Conservation (phyloP, 2,329 filamentous ascomycete species). For the Didymosphaeria variabile region DNA sequence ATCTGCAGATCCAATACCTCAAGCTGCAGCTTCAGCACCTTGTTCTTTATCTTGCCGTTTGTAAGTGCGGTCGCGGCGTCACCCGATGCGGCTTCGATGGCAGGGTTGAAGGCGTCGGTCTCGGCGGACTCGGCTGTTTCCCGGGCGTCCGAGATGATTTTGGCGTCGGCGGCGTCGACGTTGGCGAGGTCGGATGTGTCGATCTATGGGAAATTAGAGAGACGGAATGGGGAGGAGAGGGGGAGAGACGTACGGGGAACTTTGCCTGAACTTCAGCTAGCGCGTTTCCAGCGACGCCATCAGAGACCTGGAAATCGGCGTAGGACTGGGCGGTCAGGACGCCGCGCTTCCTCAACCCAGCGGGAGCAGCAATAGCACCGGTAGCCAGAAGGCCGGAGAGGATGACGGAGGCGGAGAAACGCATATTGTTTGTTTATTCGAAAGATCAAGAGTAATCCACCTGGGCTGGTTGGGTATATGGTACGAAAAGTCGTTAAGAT, state of each 20-base stretch:
- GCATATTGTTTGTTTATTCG: conserved; percentile 20
- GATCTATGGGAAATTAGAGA: conserved; percentile 37
- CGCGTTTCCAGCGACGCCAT: conserved; percentile 60
- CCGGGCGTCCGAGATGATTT: conserved; percentile 61
- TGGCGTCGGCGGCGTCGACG: conserved; percentile 58
- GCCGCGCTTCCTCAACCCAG: conserved; percentile 20
- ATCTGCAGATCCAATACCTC: conserved; percentile 61
- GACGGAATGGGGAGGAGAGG: background rate
- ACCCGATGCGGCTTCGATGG: conserved; percentile 56
- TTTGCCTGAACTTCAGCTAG: conserved; percentile 61
- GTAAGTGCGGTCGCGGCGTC: conserved; percentile 56
- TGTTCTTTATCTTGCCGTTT: conserved; percentile 66
- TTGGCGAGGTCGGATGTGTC: conserved; percentile 55
- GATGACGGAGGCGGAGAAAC: conserved; percentile 26
- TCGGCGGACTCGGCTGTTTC: conserved; percentile 61
- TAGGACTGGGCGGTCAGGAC: conserved; percentile 24
- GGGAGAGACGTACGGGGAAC: conserved; percentile 56
- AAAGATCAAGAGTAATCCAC: conserved; percentile 10
- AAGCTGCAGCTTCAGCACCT: conserved; percentile 64
- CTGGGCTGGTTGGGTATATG: background rate
- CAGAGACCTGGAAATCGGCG: conserved; percentile 57
- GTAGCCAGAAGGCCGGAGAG: conserved; percentile 26
- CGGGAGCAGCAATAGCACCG: conserved; percentile 14
- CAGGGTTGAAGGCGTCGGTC: conserved; percentile 61
- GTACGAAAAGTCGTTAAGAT: background rate